Conservation (phyloP, 148 eudicot genomes). For the Polygonum aviculare region DNA sequence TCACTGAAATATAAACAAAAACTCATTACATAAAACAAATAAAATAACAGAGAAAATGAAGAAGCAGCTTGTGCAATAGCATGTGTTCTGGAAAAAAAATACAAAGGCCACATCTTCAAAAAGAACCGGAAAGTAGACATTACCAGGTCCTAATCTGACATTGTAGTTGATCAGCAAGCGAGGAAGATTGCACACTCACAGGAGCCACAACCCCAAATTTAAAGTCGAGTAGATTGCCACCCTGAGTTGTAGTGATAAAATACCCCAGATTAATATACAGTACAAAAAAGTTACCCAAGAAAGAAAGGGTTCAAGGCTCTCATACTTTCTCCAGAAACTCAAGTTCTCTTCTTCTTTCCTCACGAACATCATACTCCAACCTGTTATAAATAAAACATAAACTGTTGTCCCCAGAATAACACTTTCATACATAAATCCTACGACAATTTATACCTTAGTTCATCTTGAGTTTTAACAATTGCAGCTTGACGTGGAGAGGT, state of each 20-base stretch:
- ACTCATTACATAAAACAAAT: not conserved
- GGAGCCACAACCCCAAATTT: conserved; percentile 55
- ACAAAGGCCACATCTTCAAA: not conserved
- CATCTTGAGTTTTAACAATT: conserved; percentile 81
- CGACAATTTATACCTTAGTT: conserved; percentile 46
- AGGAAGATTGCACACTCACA: conserved; percentile 78
- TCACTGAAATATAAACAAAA: conserved; percentile 44
- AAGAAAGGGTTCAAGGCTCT: not conserved
- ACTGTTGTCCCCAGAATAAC: conserved; percentile 11
- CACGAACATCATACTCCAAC: conserved; percentile 72
- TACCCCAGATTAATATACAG: not conserved
- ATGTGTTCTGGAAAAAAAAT: not conserved
- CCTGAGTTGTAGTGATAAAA: conserved; percentile 35
- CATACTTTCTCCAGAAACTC: conserved; percentile 95
- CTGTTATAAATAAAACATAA: conserved; percentile 36
- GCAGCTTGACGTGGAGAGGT: conserved; percentile 67
- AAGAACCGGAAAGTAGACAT: conserved; percentile 2
- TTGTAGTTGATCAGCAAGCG: conserved; percentile 55
- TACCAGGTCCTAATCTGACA: conserved; percentile 65
- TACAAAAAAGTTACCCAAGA: not conserved
- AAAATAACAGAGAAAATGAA: not conserved
- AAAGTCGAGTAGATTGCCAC: conserved; percentile 90
- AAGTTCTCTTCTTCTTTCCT: conserved; percentile 76
- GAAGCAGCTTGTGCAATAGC: not conserved
- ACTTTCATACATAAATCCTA: conserved; percentile 6